Evolutionary conservation across 441 rosid species (phyloP), one percentile per base, ranked within the genome.

Genomic region (Erodium texanum): DNA sequence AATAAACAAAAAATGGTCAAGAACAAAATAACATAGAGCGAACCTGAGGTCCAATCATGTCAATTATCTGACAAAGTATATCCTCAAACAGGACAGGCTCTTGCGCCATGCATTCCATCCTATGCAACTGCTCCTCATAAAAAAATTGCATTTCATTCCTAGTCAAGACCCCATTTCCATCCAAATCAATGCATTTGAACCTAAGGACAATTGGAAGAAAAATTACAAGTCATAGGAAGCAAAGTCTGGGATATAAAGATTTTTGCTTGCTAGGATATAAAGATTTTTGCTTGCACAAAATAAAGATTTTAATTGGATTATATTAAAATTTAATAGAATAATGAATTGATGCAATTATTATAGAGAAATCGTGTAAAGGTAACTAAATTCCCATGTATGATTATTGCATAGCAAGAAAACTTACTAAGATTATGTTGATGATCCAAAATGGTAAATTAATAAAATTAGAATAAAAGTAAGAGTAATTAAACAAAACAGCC

Each of bases 131-230:
- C 79, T 85, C 89, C 74, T 84, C 88, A 5, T 81, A 87, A 74
- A 87, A 87, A 68, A 77, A 87, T 68, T 81, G 85, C 85, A 87
- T 64, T 70, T 87, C 92, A 71, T 82, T 84, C 34, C 80, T 81
- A 23, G 84, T 84, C 71, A 87, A 71, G 62, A 80, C 75, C 71
- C 86, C 92, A 73, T 87, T 82, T 68, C 80, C 88, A 71, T 68
- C 88, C 79, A 87, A 77, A 79, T 87, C 92, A 74, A 87, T 77
- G 75, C 88, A 87, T 71, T 77, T 85, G 76, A 87, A 87, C 92
- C 89, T 87, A 71, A 64, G 64, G 34, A 45, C 56, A 70, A 72
- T 50, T 64, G 59, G 58, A 29, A 59, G 64, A 24, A 61, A 24
- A 24, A 61, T 24, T 61, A 61, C 64, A 32, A 32, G 7, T 61